A percentile compares a stretch with the other conserved stretches of the same genome.
Conservation (phyloP, 768 basidiomycete genomes). For the Cystobasidium tubakii region DNA sequence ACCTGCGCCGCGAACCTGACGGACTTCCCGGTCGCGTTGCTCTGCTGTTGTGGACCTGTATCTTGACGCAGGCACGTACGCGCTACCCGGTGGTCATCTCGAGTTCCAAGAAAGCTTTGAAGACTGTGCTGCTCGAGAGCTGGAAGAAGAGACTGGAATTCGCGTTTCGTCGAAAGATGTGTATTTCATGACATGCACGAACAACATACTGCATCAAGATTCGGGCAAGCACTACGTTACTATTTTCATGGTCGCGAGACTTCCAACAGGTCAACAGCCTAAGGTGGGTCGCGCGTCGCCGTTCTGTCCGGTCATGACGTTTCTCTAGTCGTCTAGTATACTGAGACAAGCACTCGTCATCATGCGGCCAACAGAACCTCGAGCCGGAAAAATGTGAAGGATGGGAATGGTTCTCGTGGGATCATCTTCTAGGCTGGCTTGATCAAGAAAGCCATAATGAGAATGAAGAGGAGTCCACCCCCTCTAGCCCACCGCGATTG, state of each 20-base stretch:
- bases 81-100: constrained; percentile 41
- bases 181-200: constrained; percentile 38
- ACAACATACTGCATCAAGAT: constrained; percentile 31
- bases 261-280: not conserved
- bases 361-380: too few relatives aligned
- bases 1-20: too few relatives aligned
- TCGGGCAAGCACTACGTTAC: constrained; percentile 41
- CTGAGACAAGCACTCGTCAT: not conserved
- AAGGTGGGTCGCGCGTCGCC: not conserved
- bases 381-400: constrained; percentile 16
- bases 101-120: constrained; percentile 38
- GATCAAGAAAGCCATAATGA: not conserved
- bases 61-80: constrained; percentile 37
- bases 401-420: constrained; percentile 11
- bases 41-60: too few relatives aligned
- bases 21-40: too few relatives aligned
- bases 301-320: too few relatives aligned
- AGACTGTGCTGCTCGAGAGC: constrained; percentile 37
- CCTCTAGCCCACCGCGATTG: not conserved
- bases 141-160: constrained; percentile 41
- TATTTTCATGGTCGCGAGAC: constrained; percentile 19
- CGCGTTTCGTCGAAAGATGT: not conserved
- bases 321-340: not conserved
- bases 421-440: not conserved
- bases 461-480: not conserved